Evolutionary conservation across 2,329 filamentous ascomycete genomes (phyloP).

Genomic region (Podosphaera aphanis): DNA sequence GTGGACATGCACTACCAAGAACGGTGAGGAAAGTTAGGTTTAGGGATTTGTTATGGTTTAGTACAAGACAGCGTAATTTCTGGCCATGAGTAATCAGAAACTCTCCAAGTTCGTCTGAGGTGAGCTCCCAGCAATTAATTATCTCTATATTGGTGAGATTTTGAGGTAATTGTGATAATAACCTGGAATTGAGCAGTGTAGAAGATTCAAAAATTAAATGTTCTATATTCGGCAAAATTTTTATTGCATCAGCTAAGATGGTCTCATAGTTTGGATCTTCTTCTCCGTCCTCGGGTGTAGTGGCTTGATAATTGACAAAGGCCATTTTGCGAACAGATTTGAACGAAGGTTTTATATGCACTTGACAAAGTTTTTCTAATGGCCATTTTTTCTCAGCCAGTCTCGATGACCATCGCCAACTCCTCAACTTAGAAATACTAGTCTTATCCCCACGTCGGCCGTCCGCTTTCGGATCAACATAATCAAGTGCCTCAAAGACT

Average conservation of each 20-base stretch:
- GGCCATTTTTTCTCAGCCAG: conserved; percentile 23
- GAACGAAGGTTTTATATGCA: conserved; percentile 36
- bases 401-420: conserved; percentile 39
- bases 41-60: conserved; percentile 61
- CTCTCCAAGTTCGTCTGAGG: conserved; percentile 35
- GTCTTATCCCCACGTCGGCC: conserved; percentile 11
- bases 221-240: conserved; percentile 36
- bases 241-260: conserved; percentile 20
- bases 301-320: conserved; percentile 40
- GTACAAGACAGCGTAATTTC: conserved; percentile 39
- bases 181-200: conserved; percentile 40
- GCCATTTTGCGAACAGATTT: conserved; percentile 28
- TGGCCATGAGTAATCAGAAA: conserved; percentile 47
- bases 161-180: conserved; percentile 46
- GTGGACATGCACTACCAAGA: conserved; percentile 44
- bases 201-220: conserved; percentile 55
- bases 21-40: conserved; percentile 49
- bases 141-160: conserved; percentile 45
- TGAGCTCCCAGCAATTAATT: conserved; percentile 56
- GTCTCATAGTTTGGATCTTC: conserved; percentile 19
- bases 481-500: conserved; percentile 40
- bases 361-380: conserved; percentile 23
- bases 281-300: conserved; percentile 19
- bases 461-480: conserved; percentile 23
- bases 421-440: conserved; percentile 19